Evolutionary conservation across 352 stramenopile genomes (phyloP).

Genomic region (Phytophthora ohioensis): DNA sequence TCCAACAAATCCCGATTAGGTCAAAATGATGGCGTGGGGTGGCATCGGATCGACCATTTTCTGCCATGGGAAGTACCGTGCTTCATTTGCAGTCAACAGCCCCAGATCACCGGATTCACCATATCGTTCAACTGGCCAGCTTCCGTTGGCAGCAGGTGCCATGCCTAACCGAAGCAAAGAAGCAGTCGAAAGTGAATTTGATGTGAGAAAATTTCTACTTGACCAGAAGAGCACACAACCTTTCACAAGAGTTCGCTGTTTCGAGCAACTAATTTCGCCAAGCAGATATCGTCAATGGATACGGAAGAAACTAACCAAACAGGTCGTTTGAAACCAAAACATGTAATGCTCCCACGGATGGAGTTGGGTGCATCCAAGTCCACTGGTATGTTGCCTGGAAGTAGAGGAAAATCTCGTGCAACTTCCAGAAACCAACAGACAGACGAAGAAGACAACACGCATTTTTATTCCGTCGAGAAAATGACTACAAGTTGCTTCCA

Average conservation of each 20-base stretch:
- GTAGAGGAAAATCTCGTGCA: neutral
- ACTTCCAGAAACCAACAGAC: conserved; percentile 24
- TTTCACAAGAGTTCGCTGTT: conserved; percentile 74
- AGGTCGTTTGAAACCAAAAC: conserved; percentile 26
- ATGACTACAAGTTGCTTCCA: conserved; percentile 77
- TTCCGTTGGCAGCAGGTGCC: conserved; percentile 11
- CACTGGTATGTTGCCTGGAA: conserved; percentile 18
- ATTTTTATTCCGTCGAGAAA: conserved; percentile 85
- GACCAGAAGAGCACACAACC: conserved; percentile 61
- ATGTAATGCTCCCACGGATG: conserved; percentile 55
- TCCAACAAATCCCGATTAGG: neutral
- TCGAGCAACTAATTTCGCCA: conserved; percentile 42
- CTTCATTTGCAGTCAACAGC: conserved; percentile 26
- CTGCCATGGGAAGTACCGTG: conserved; percentile 36
- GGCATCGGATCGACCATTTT: conserved; percentile 42
- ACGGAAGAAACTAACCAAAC: conserved; percentile 1
- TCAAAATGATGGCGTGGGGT: conserved; percentile 1
- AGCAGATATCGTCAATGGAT: conserved; percentile 33
- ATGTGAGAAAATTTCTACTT: conserved; percentile 71
- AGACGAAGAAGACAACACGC: conserved; percentile 48
- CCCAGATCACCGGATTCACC: conserved; percentile 15
- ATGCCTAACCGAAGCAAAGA: neutral
- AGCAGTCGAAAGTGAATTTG: conserved; percentile 48
- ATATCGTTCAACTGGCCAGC: conserved; percentile 5
- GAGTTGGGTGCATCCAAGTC: conserved; percentile 34